Evolutionary conservation across 2,329 filamentous ascomycete genomes (phyloP).

Genomic region (Claviceps sp.): DNA sequence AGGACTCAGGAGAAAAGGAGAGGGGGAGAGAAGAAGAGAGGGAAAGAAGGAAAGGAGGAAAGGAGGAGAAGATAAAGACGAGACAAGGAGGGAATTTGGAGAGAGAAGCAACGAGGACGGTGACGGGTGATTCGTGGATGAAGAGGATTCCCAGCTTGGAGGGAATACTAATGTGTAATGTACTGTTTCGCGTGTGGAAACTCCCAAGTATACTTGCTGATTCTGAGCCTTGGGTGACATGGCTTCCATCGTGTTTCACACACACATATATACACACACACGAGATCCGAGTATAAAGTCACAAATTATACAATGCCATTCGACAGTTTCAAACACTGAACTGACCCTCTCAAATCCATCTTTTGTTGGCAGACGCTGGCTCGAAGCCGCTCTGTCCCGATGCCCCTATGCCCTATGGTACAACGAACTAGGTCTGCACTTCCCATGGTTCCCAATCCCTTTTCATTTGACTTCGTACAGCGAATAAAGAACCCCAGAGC

Average conservation of each 20-base stretch:
- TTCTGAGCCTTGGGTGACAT: background rate
- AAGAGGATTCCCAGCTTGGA: background rate
- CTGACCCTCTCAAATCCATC: background rate
- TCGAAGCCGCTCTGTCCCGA: background rate
- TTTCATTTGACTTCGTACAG: conserved; percentile 4
- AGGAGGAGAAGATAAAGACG: too few species aligned
- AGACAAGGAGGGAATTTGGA: too few species aligned
- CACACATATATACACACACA: background rate
- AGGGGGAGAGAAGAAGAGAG: too few species aligned
- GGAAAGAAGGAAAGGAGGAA: too few species aligned
- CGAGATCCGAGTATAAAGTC: too few species aligned
- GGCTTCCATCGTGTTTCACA: background rate
- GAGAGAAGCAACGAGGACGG: too few species aligned
- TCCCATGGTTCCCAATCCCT: background rate
- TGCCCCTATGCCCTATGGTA: background rate
- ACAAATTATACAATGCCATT: background rate
- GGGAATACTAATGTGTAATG: background rate
- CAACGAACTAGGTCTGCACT: background rate
- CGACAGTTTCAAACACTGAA: background rate
- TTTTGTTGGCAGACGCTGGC: background rate
- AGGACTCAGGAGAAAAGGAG: too few species aligned
- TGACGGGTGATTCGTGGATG: background rate
- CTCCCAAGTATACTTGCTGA: background rate
- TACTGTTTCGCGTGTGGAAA: background rate
- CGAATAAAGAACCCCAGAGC: background rate